Base-by-base conservation (phyloP, 2,329 filamentous ascomycete species). In the Albifimbria verrucaria region DNA sequence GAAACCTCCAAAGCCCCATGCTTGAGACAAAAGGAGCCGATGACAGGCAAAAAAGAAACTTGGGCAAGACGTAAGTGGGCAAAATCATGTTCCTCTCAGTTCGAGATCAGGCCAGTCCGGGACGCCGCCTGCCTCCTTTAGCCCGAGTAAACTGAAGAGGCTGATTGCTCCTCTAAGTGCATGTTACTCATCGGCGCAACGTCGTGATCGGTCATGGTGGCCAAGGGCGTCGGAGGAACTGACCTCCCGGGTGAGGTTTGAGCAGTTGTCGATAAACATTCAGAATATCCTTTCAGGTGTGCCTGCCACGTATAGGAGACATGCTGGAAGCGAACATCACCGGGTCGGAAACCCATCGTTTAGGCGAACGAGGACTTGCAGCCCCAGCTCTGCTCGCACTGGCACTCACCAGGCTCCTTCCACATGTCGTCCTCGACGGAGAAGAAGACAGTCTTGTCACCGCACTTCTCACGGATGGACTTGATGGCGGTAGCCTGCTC, bases 351-450 rank as follows among this genome's bases (percentile, higher is more conserved):
- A 22, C 26, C 20, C 21, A 18, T 49, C 44, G 39, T 48, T 54
- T 58, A 60, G 45, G 53, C 49, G 59, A 68, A 68, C 52, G 58
- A 59, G 51, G 49, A 49, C 53, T 58, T 58, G 57, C 64, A 86
- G 58, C 92, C 90, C 83, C 90, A 97, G 79, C 80, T 78, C 75
- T 86, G 84, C 86, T 97, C 92, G 64, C 92, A 90, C 56, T 74
- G 74, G 72, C 85, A 90, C 28, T 73, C 69, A 61, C 87, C 88
- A 25, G 81, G 73, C 41, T 74, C 65, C 86, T 97, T 97, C 92
- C 92, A 97, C 61, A 72, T 58, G 70, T 97, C 92, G 65, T 95
- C 77, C 64, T 82, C 77, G 75, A 81, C 91, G 61, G 86, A 89
- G 84, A 97, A 95, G 77, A 96, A 86, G 70, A 90, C 85, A 43